Evolutionary conservation across 2,329 filamentous ascomycete genomes (phyloP), one percentile per base, ranked within the genome.

Genomic region (Epichloe amarillans): DNA sequence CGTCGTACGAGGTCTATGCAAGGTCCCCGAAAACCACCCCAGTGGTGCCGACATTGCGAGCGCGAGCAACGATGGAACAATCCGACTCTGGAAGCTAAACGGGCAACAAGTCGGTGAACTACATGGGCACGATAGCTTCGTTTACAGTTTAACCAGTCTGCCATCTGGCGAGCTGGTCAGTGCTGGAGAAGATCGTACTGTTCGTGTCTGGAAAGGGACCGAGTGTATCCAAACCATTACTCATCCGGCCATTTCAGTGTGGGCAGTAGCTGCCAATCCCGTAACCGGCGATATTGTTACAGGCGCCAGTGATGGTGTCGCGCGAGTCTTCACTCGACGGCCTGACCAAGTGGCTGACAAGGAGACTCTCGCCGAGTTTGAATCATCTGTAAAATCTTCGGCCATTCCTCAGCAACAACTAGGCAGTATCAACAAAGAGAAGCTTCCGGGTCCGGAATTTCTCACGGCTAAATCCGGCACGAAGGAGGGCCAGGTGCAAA

Each of bases 401-500:
- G 80, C 88, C 2, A 95, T 96, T 62, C 89, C 90, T 0, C 83
- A 91, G 61, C 86, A 97, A 62, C 85, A 91, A 55, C 72, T 91
- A 19, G 84, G 84, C 1, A 79, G 82, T 4, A 81, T 97, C 66
- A 91, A 97, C 68, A 95, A 95, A 65, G 90, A 95, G 66, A 83
- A 93, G 61, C 74, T 97, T 1, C 89, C 91, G 0, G 88, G 90
- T 0, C 87, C 88, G 14, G 88, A 94, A 17, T 96, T 95, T 59
- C 71, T 98, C 8, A 79, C 82, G 50, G 79, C 79, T 50, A 90
- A 89, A 58, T 80, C 82, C 0, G 93, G 93, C 3, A 93, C 87
- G n/a, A 95, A 95, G 67, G 93, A 98, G 56, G 93, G 93, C 0
- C 91, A 98, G 63, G 86, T 95, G 5, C 84, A 94, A 60, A 94